Percentiles rank a stretch among this genome's conserved stretches.
phyloP scores from a whole-genome alignment of 192 early-diverging fungal species.

The Dissophora globulifera region DNA sequence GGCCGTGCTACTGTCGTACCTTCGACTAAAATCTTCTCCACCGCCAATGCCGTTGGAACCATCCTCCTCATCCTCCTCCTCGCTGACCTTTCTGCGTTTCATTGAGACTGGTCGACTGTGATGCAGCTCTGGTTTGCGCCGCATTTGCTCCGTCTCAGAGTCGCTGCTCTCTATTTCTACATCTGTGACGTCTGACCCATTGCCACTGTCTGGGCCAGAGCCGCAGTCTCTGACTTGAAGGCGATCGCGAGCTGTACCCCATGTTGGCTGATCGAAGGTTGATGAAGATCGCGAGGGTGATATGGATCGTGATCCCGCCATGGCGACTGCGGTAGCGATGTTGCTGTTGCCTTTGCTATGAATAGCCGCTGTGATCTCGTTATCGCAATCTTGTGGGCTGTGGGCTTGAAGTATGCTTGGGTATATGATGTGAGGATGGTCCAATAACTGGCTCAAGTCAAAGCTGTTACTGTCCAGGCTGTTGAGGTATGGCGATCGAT shows the following conservation, averaged over 20 bases:
- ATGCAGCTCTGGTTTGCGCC: neutral
- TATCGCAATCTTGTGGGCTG: neutral
- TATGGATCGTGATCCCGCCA: neutral
- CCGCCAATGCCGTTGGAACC: neutral
- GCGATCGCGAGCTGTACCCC: neutral
- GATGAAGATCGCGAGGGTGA: neutral
- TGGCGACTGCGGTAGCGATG: neutral
- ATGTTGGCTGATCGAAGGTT: too few relatives aligned
- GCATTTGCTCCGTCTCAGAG: neutral
- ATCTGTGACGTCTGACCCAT: too few relatives aligned
- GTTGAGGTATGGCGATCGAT: neutral
- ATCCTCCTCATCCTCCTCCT: constrained; percentile 7
- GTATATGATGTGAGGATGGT: constrained; percentile 36
- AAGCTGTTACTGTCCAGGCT: neutral
- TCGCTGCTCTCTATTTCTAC: neutral
- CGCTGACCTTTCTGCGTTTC: constrained; percentile 24
- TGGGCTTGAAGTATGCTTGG: constrained; percentile 5
- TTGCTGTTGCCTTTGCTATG: neutral
- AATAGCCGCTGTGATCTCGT: neutral
- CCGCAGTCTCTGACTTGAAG: neutral
- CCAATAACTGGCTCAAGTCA: neutral
- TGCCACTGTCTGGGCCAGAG: too few relatives aligned
- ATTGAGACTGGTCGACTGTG: constrained; percentile 16
- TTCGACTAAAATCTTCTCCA: too few relatives aligned
- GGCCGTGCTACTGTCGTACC: too few relatives aligned